These are phyloP conservation scores for Umbelopsis isabellina DNA, from an alignment of 192 early-diverging fungal species.

Conservation along the genomic window DNA sequence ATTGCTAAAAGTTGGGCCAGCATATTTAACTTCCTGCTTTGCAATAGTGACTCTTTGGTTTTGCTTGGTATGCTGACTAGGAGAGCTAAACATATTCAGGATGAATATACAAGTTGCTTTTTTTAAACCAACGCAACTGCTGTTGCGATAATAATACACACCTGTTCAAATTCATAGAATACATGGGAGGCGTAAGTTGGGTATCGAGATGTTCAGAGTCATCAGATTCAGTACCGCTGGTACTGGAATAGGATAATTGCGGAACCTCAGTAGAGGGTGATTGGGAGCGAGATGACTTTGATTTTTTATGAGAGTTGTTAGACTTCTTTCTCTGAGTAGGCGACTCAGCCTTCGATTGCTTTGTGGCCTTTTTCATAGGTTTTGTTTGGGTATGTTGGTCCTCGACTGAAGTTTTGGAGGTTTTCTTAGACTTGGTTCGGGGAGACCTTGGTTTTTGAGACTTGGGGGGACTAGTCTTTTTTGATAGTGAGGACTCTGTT, in stretches of 20 bases:
- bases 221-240: conserved; percentile 15
- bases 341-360: not conserved
- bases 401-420: no score
- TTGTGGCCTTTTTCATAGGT: not conserved
- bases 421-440: no score
- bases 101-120: not conserved
- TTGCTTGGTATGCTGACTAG: not conserved
- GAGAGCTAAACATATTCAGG: not conserved
- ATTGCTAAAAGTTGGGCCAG: conserved; percentile 20
- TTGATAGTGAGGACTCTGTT: no score
- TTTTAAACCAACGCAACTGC: not conserved
- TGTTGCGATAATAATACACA: not conserved
- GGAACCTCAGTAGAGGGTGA: not conserved
- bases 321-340: not conserved
- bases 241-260: not conserved
- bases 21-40: conserved; percentile 4
- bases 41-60: not conserved
- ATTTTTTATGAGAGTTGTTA: not conserved
- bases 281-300: not conserved
- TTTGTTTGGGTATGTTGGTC: not conserved
- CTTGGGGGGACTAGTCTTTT: no score
- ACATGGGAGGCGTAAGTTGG: conserved; percentile 3
- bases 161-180: conserved; percentile 5
- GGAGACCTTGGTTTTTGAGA: no score
- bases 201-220: conserved; percentile 21